phyloP scores from a whole-genome alignment of 1,284 basidiomycete genomes.

The Laetiporus sulphureus region DNA sequence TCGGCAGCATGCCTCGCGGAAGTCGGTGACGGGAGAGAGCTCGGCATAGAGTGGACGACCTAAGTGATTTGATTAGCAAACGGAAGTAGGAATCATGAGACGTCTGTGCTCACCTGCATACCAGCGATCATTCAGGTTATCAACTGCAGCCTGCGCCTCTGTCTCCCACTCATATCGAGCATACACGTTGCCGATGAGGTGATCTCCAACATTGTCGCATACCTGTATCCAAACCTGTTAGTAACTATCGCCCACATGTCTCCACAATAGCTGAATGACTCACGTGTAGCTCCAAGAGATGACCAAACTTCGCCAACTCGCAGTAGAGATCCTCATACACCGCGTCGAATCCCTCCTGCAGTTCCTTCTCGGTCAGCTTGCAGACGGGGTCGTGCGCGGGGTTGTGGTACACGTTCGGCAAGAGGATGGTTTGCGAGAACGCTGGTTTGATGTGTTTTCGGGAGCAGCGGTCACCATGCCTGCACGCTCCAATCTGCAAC shows the following conservation, averaged over 20 bases:
- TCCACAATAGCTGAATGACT: conserved; percentile 24
- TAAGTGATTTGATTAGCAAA: too few relatives aligned
- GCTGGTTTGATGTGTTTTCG: conserved; percentile 97
- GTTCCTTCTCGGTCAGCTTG: conserved; percentile 79
- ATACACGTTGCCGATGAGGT: conserved; percentile 98
- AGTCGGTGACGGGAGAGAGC: conserved; percentile 97
- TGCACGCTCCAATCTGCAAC: conserved; percentile 84
- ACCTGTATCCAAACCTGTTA: conserved; percentile 47
- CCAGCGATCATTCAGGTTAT: conserved; percentile 94
- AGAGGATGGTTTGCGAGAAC: conserved; percentile 94
- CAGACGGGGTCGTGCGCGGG: conserved; percentile 89
- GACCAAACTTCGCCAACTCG: conserved; percentile 91
- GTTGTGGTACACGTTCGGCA: conserved; percentile 99
- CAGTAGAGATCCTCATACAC: conserved; percentile 95
- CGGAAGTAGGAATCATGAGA: neutral
- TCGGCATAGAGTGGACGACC: conserved; percentile 97
- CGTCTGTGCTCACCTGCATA: conserved; percentile 75
- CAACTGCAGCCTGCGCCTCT: conserved; percentile 91
- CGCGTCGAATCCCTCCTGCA: conserved; percentile 94
- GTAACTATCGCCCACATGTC: neutral
- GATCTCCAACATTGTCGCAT: conserved; percentile 99
- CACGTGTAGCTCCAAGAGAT: conserved; percentile 92
- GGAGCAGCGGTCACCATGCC: conserved; percentile 94
- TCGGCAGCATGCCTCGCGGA: conserved; percentile 96
- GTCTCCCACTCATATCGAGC: conserved; percentile 98